These are phyloP conservation scores for Globisporangium abappressorium DNA, from an alignment of 352 stramenopile species.

Conservation along the genomic window DNA sequence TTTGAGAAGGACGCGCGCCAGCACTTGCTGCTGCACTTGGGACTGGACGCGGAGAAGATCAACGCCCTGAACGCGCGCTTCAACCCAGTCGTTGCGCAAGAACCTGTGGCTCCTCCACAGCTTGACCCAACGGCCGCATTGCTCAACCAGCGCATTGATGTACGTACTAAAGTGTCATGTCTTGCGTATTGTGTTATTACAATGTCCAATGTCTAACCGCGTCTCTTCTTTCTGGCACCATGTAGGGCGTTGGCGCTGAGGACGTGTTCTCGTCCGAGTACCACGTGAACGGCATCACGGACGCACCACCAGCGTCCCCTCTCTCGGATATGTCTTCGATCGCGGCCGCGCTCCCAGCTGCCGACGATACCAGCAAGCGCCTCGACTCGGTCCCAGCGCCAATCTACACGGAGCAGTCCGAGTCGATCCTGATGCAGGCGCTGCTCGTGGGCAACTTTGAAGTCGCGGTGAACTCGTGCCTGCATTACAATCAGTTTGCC, in stretches of 20 bases:
- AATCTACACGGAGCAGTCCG: slow-evolving; percentile 87
- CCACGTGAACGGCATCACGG: slow-evolving; percentile 37
- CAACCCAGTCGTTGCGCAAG: slow-evolving; percentile 43
- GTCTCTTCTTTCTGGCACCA: slow-evolving; percentile 16
- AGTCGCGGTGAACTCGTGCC: slow-evolving; percentile 96
- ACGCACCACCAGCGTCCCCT: slow-evolving; percentile 29
- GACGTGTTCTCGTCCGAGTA: slow-evolving; percentile 79
- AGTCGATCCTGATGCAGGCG: slow-evolving; percentile 92
- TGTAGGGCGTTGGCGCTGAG: slow-evolving; percentile 60
- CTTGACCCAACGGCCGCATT: slow-evolving; percentile 46
- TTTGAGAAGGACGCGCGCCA: slow-evolving; percentile 95
- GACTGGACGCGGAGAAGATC: slow-evolving; percentile 93
- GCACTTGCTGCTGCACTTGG: slow-evolving; percentile 92
- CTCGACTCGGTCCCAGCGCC: slow-evolving; percentile 59
- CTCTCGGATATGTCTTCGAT: slow-evolving; percentile 52
- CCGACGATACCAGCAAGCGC: slow-evolving; percentile 76
- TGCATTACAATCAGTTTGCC: slow-evolving; percentile 94
- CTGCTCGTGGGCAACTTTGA: slow-evolving; percentile 98
- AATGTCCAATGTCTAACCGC: neutral
- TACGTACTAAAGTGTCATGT: slow-evolving; percentile 32
- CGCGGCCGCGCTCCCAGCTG: slow-evolving; percentile 35
- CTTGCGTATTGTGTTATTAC: neutral
- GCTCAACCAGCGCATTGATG: slow-evolving; percentile 73
- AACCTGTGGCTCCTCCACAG: slow-evolving; percentile 21
- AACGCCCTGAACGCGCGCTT: slow-evolving; percentile 82